Percentiles rank a stretch among this genome's conserved stretches.
Conservation (phyloP, 805 yeast species). For the Suhomyces emberorum region DNA sequence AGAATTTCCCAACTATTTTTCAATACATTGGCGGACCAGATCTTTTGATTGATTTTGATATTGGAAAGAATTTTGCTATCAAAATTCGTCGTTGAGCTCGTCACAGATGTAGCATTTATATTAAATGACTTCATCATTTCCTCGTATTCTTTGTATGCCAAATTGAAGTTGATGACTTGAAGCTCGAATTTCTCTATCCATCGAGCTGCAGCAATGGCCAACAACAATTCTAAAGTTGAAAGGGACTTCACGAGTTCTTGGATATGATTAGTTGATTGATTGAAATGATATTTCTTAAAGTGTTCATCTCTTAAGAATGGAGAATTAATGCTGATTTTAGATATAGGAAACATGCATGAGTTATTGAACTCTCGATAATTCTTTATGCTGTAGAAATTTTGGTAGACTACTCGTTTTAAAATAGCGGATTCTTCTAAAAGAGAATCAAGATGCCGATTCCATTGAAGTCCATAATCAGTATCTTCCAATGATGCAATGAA, state of each 20-base stretch:
- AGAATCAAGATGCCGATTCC: conserved; percentile 43
- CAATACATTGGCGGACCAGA: conserved; percentile 61
- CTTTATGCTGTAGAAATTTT: conserved; percentile 56
- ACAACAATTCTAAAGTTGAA: conserved; percentile 67
- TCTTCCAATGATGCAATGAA: conserved; percentile 16
- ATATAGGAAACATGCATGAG: conserved; percentile 41
- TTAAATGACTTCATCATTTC: conserved; percentile 47
- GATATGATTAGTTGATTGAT: conserved; percentile 21
- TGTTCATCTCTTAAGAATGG: conserved; percentile 27
- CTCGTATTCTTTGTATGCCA: conserved; percentile 75
- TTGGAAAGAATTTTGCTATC: conserved; percentile 34
- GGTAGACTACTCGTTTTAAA: conserved; percentile 12
- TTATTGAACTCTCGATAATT: conserved; percentile 51
- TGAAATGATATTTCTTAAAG: conserved; percentile 20
- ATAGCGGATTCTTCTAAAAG: conserved; percentile 5
- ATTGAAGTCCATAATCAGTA: conserved; percentile 25
- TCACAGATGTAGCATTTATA: conserved; percentile 31
- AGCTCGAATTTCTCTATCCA: conserved; percentile 56
- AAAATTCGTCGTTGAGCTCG: conserved; percentile 30
- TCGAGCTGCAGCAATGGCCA: conserved; percentile 75
- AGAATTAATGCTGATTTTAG: conserved; percentile 17
- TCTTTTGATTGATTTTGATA: conserved; percentile 39
- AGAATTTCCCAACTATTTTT: conserved; percentile 74
- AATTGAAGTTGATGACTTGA: conserved; percentile 67
- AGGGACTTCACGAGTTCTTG: conserved; percentile 35